These are phyloP conservation scores for Penicillium fimorum DNA, from an alignment of 495 filamentous ascomycete genomes.

Conservation along the genomic window DNA sequence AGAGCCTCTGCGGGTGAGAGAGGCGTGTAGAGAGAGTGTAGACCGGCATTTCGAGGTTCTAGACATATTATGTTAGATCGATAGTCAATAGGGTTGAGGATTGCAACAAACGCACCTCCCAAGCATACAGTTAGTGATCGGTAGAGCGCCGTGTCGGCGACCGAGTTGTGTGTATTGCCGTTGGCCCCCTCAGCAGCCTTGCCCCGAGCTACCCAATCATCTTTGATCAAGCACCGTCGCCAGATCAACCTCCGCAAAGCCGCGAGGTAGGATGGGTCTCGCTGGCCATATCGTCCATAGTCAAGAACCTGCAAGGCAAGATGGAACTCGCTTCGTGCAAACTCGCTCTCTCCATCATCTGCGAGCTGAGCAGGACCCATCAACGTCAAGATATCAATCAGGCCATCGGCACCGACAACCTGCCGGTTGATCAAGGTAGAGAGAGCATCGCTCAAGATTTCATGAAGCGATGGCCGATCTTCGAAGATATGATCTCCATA, in stretches of 20 bases:
- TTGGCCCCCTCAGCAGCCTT: constrained; percentile 31
- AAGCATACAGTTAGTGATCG: constrained; percentile 34
- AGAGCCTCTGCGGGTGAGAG: constrained; percentile 50
- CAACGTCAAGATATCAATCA: constrained; percentile 83
- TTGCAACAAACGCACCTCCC: constrained; percentile 27
- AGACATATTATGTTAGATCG: constrained; percentile 5
- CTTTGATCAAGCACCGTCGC: constrained; percentile 74
- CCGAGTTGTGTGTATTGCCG: constrained; percentile 22
- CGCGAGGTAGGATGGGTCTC: constrained; percentile 49
- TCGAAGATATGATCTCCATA: constrained; percentile 56
- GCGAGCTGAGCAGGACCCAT: constrained; percentile 43
- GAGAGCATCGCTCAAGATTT: constrained; percentile 64
- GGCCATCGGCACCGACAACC: constrained; percentile 59
- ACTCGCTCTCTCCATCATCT: constrained; percentile 35
- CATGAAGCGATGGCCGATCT: constrained; percentile 60
- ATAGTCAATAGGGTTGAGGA: background rate
- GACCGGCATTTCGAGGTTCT: constrained; percentile 19
- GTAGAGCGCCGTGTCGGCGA: constrained; percentile 34
- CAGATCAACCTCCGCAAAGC: constrained; percentile 71
- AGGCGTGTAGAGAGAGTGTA: constrained; percentile 37
- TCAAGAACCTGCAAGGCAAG: constrained; percentile 67
- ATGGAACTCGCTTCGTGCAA: constrained; percentile 60
- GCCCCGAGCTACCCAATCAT: constrained; percentile 66
- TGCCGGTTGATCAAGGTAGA: constrained; percentile 64
- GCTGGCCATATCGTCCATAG: constrained; percentile 49